These are phyloP conservation scores for Daldinia bambusicola DNA, from an alignment of 495 filamentous ascomycete species.

Conservation along the genomic window DNA sequence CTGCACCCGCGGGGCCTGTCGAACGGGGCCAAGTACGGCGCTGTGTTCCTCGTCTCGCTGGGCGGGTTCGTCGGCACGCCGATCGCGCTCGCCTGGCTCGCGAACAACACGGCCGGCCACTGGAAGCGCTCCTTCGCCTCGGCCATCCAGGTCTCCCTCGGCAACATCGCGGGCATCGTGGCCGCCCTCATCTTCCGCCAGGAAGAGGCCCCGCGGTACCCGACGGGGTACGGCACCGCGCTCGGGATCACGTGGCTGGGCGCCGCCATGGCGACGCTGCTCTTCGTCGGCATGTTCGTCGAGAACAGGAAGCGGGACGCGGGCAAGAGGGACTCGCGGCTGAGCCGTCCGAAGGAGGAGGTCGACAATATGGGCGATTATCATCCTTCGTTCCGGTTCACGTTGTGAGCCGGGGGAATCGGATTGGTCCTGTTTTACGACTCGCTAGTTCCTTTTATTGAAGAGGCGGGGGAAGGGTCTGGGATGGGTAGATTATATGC, in stretches of 20 bases:
- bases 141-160: constrained; percentile 65
- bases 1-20: constrained; percentile 50
- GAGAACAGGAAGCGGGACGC: constrained; percentile 67
- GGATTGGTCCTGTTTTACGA: not conserved
- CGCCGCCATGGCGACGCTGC: constrained; percentile 51
- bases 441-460: not conserved
- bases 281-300: constrained; percentile 57
- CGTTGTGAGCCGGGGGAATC: constrained; percentile 26
- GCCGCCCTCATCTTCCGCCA: constrained; percentile 61
- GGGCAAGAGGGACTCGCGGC: constrained; percentile 63
- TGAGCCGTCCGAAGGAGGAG: constrained; percentile 56
- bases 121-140: constrained; percentile 70
- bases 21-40: constrained; percentile 61
- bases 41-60: constrained; percentile 64
- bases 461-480: not conserved
- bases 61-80: constrained; percentile 63
- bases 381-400: constrained; percentile 67
- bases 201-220: constrained; percentile 60
- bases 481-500: not conserved
- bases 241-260: constrained; percentile 63
- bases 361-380: constrained; percentile 68
- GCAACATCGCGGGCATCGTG: constrained; percentile 67
- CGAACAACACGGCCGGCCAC: constrained; percentile 64
- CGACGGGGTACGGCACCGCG: constrained; percentile 60
- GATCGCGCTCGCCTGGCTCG: constrained; percentile 65